A percentile compares a stretch with the other conserved stretches of the same genome.
phyloP scores from a whole-genome alignment of 2,329 filamentous ascomycete genomes.

The Chaetomium sp. region DNA sequence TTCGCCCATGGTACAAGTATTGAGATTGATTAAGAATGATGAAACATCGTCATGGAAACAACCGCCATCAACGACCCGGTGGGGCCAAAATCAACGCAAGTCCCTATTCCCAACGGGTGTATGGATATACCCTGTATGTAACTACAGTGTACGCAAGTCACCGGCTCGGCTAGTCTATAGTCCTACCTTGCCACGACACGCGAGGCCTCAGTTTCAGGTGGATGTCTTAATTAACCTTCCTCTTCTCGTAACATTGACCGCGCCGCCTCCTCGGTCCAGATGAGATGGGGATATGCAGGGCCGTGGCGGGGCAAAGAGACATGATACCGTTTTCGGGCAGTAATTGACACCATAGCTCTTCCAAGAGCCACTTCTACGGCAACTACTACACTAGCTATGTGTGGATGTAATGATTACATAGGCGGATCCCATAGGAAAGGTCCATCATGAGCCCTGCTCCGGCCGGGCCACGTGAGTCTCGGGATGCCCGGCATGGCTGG shows the following conservation, averaged over 20 bases:
- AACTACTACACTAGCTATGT: no score
- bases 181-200: neutral
- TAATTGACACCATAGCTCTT: no score
- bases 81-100: no score
- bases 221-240: neutral
- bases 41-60: neutral
- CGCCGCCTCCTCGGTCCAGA: conserved; percentile 14
- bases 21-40: neutral
- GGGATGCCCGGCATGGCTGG: neutral
- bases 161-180: neutral
- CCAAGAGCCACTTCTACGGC: no score
- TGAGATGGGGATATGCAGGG: neutral
- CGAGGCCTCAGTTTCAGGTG: conserved; percentile 17
- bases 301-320: neutral
- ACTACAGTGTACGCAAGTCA: neutral
- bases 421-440: neutral
- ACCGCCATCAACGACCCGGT: neutral
- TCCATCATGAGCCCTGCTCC: neutral
- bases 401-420: neutral
- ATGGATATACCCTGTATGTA: neutral
- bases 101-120: neutral
- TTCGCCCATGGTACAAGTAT: neutral
- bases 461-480: neutral
- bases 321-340: neutral
- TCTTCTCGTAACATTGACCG: neutral